phyloP scores from a whole-genome alignment of 2,329 filamentous ascomycete species.

The Penicillium sp. region DNA sequence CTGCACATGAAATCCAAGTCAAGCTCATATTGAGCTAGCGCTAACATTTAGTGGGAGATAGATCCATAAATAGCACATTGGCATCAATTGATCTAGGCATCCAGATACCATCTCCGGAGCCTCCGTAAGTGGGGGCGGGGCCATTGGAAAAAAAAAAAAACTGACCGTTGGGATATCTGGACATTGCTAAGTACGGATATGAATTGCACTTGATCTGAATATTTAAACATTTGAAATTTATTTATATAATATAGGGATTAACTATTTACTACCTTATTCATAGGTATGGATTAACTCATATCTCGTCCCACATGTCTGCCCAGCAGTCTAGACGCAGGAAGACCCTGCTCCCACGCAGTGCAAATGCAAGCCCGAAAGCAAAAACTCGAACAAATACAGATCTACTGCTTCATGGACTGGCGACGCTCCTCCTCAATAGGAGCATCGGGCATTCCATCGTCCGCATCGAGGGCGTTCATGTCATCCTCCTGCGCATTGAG shows the following conservation, averaged over 20 bases:
- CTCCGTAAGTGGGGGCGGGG: not conserved
- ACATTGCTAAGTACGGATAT: too few relatives aligned
- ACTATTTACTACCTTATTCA: not conserved
- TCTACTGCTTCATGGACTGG: slow-evolving; percentile 14
- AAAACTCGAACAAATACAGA: not conserved
- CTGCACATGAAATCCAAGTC: not conserved
- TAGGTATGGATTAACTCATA: slow-evolving; percentile 5
- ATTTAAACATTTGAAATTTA: not conserved
- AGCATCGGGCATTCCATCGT: slow-evolving; percentile 27
- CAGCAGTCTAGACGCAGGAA: slow-evolving; percentile 19
- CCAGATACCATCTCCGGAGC: not conserved
- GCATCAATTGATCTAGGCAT: not conserved
- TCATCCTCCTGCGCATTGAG: slow-evolving; percentile 52
- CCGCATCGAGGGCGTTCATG: slow-evolving; percentile 51
- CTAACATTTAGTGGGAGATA: not conserved
- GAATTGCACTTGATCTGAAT: not conserved
- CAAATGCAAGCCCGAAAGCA: slow-evolving; percentile 1
- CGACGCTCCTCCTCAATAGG: slow-evolving; percentile 14
- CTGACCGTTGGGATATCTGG: too few relatives aligned
- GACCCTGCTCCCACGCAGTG: slow-evolving; percentile 9
- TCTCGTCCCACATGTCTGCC: slow-evolving; percentile 21
- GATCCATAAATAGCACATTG: not conserved
- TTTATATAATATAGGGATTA: slow-evolving; percentile 10
- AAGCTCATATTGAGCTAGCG: not conserved
- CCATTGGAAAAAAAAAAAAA: not conserved